A percentile compares a stretch with the other conserved stretches of the same genome.
Conservation (phyloP, 768 basidiomycete species). For the Mycena latifolia region DNA sequence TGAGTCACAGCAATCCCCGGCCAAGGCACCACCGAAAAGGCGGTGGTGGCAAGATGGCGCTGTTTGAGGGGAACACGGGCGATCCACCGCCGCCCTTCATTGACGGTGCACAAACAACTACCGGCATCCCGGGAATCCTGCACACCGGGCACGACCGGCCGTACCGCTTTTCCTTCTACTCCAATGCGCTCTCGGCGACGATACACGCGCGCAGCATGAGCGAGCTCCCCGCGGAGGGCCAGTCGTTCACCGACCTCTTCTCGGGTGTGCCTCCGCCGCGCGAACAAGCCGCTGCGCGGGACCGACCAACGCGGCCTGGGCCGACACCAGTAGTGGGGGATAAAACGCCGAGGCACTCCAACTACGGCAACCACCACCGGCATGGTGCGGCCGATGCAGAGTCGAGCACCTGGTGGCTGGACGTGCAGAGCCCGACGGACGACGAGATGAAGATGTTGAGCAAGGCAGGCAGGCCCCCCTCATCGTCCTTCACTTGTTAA, state of each 20-base stretch:
- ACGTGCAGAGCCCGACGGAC: conserved; percentile 93
- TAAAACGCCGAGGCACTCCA: conserved; percentile 21
- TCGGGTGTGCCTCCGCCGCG: conserved; percentile 55
- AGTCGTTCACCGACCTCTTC: conserved; percentile 94
- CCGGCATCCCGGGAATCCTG: conserved; percentile 46
- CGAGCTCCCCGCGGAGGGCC: conserved; percentile 94
- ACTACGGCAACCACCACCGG: conserved; percentile 11
- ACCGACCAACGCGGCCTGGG: conserved; percentile 33
- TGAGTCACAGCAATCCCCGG: conserved; percentile 83
- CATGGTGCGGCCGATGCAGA: conserved; percentile 61
- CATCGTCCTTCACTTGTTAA: conserved; percentile 24
- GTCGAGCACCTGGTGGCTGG: conserved; percentile 96
- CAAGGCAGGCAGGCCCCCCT: conserved; percentile 67
- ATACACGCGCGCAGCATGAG: conserved; percentile 95
- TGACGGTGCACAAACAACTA: conserved; percentile 30
- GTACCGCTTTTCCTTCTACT: conserved; percentile 99
- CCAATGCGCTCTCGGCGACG: conserved; percentile 90
- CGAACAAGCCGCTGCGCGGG: conserved; percentile 25
- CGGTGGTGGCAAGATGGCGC: conserved; percentile 86
- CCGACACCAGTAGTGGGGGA: conserved; percentile 27
- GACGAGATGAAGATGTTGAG: conserved; percentile 98
- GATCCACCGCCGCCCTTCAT: conserved; percentile 62
- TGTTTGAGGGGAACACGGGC: conserved; percentile 79
- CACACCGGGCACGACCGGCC: conserved; percentile 84
- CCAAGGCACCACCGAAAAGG: conserved; percentile 72